Evolutionary conservation across 441 rosid species (phyloP), one percentile per base, ranked within the genome.

Genomic region (Eugenia klotzschiana): DNA sequence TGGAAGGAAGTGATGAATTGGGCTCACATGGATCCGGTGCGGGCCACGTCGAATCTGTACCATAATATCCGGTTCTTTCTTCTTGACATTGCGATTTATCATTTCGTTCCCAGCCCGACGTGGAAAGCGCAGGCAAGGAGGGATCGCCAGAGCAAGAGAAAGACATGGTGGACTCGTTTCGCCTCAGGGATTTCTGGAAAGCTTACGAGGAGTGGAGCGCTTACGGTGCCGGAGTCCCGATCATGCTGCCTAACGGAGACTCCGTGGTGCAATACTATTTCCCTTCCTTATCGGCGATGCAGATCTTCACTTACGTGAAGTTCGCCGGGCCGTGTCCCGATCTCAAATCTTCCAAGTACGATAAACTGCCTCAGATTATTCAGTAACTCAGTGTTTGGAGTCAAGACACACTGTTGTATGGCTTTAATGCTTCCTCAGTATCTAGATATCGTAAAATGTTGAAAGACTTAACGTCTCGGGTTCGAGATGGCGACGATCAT

Each of bases 161-260:
- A 20, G 53, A 25, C 37, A n/a, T 3, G 55, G 83, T 81, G 46
- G 79, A 81, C 52, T 81, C 46, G 3, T 84, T 84, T 25, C 20
- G 57, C n/a, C 82, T 80, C 13, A 8, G 50, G 20, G 85, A 84
- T 26, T 84, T 84, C 64, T 84, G 85, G 85, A 43, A 80, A n/a
- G 51, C 80, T 20, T 84, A 80, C 69, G 82, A 14, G 77, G 82
- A 84, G 29, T 84, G 85, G 83, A 84, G 85, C 60, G 85, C 85
- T 23, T 84, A 58, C 53, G 83, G 83, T 5, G 64, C 79, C 25
- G 85, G 85, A 23, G 60, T 84, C 51, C 85, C 85, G 29, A 33
- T 84, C 51, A 52, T 79, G 80, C 56, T 84, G n/a, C 80, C 80
- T 4, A 29, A 15, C 33, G 85, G 83, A 27, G 82, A 84, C 18